Base-by-base conservation (phyloP, 164 flowering plant genomes). In the Vitis rupestris region DNA sequence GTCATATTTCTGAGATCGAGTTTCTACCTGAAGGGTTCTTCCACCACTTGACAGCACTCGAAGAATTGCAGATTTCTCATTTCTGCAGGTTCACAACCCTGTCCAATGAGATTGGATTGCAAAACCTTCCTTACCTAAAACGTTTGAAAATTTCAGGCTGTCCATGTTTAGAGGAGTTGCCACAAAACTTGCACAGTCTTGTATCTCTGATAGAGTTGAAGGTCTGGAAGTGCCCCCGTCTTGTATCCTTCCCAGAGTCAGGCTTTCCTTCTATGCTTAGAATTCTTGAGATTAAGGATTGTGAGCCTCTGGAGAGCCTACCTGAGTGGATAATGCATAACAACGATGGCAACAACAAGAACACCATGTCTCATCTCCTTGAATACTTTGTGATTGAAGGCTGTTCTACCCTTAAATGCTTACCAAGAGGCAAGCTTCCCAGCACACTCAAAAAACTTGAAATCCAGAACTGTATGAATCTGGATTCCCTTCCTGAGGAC, bases 331-430 rank as follows among this genome's bases (percentile, higher is more conserved):
- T 53, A 57, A 49, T 50, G 14, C n/a, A 37, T 8, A 48, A 57
- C 62, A 63, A 19, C 11, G 44, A 50, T 9, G 50, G 57, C 31
- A 48, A 57, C 62, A 63, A 19, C 12, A 17, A 57, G 19, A 58
- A 63, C 17, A 13, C 1, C 3, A 8, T 55, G 37, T 19, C 55
- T 47, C 44, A 52, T 29, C 10, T 23, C 44, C 67, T 70, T 62
- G 70, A 70, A 37, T n/a, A 55, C 61, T 62, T 67, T 51, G 53
- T 15, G 4, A 70, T 75, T 30, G 44, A 48, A 11, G 63, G 30
- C 0, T 74, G 77, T 55, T 49, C 73, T 50, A 27, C 50, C 53
- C 55, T 74, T 13, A 31, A 4, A 9, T 69, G 73, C 64, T 60
- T 70, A 9, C 73, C 70, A 50, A 14, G 23, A 49, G 62, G 55